Evolutionary conservation across 106 monocot species (phyloP), one percentile per base, ranked within the genome.

Genomic region (Ottelia alismoides): DNA sequence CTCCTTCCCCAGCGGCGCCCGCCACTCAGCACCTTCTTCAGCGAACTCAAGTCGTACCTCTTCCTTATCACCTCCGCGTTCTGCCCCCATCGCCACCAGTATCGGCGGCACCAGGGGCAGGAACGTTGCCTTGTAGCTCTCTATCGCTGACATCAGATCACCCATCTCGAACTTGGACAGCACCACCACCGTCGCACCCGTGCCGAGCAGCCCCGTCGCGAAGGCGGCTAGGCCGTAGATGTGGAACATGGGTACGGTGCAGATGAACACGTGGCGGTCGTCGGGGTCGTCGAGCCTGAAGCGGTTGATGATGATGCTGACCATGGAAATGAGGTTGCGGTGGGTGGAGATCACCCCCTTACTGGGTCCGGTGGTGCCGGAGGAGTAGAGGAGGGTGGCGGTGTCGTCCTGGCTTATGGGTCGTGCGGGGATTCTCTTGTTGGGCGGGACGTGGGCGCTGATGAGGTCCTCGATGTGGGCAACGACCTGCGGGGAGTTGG

Each of bases 171-270:
- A 82, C 27, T 57, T 70, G 11, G 81, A 70, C 21, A 92, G 71
- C 3, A 92, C 60, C 47, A 92, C 82, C 20, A 86, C 51, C 17
- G 92, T 92, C n/a, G 85, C 74, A 12, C 96, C 96, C 1, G 79
- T 66, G 9, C 66, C 78, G 19, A 98, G 76, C 57, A 98, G 63
- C 17, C 84, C 88, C 31, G 69, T 78, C 0, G 93, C 93, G 69
- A 94, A 94, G 14, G 76, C 83, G 6, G 78, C 93, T 2, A 98
- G 77, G 73, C 96, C 96, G 60, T 82, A 98, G 50, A 98, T 69
- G 58, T 98, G 96, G 76, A 98, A 98, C 89, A 98, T 85, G 10
- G 96, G 96, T 20, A 98, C 88, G 76, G 85, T 85, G 76, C 81
- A 85, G 63, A 92, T 65, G 78, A 81, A 92, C 1, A 74, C 80